These are phyloP conservation scores for Dothiorella sarmentorum DNA, from an alignment of 2,329 filamentous ascomycete species.

Conservation along the genomic window DNA sequence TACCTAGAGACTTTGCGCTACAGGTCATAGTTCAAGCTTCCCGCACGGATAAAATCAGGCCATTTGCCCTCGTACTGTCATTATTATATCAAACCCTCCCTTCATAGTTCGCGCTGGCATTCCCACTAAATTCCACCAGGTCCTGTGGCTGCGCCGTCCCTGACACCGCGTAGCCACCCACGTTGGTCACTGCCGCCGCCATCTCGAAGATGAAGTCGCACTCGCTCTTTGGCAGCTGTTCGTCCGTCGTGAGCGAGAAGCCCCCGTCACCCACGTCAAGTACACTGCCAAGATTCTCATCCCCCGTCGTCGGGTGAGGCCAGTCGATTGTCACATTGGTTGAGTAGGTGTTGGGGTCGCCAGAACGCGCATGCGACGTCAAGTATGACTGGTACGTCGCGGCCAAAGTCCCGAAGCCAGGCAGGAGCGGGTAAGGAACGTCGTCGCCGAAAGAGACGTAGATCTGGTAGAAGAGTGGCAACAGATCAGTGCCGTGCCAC, in stretches of 20 bases:
- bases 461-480: constrained; percentile 11
- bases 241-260: constrained; percentile 4
- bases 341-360: constrained; percentile 11
- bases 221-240: constrained; percentile 8
- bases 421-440: not conserved
- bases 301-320: not conserved
- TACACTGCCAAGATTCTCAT: constrained; percentile 2
- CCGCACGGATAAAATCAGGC: too few relatives aligned
- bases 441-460: constrained; percentile 15
- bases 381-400: constrained; percentile 11
- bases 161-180: constrained; percentile 9
- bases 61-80: too few relatives aligned
- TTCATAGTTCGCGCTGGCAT: constrained; percentile 12
- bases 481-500: constrained; percentile 17
- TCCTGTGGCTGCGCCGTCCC: constrained; percentile 14
- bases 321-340: constrained; percentile 9
- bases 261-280: constrained; percentile 5
- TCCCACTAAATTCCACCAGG: constrained; percentile 3
- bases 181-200: constrained; percentile 14
- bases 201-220: constrained; percentile 16
- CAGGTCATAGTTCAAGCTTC: too few relatives aligned
- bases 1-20: too few relatives aligned
- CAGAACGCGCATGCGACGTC: constrained; percentile 14
- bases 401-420: not conserved
- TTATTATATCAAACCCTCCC: not conserved